Conservation (phyloP, 176 grass and related monocot species). For the Eleusine coracana region DNA sequence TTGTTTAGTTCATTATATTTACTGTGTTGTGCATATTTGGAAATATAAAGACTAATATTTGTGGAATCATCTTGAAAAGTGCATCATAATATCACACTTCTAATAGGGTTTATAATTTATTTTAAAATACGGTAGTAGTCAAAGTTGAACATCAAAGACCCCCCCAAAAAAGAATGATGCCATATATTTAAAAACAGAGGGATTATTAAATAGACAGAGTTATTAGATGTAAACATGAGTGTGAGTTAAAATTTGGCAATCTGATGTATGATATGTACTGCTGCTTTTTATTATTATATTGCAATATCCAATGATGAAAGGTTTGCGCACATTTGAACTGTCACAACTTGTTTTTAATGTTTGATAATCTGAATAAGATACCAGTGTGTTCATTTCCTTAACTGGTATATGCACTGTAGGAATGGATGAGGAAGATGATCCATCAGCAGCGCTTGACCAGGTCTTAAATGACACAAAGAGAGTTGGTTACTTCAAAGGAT, state of each 20-base stretch:
- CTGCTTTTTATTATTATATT: not conserved
- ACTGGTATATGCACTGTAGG: conserved; percentile 44
- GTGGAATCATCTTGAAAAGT: too few species aligned
- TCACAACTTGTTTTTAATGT: conserved; percentile 1
- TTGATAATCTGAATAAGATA: not conserved
- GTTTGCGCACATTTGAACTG: not conserved
- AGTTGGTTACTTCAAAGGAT: conserved; percentile 84
- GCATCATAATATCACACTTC: too few species aligned
- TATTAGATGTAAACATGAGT: not conserved
- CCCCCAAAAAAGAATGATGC: too few species aligned
- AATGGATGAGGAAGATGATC: conserved; percentile 94
- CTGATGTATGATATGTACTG: not conserved
- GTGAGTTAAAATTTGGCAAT: conserved; percentile 1
- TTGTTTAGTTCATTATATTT: conserved; percentile 5
- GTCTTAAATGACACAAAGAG: conserved; percentile 76
- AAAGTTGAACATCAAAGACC: too few species aligned
- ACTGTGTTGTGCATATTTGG: not conserved
- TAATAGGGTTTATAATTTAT: too few species aligned
- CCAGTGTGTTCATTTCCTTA: conserved; percentile 11
- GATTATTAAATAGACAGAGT: not conserved
- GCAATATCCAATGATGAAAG: not conserved
- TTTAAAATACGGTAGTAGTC: too few species aligned
- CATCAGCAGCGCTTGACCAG: conserved; percentile 58
- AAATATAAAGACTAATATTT: not conserved
- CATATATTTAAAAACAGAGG: not conserved